Evolutionary conservation across 2,329 filamentous ascomycete species (phyloP), one percentile per base, ranked within the genome.

Genomic region (Alternaria ventricosa): DNA sequence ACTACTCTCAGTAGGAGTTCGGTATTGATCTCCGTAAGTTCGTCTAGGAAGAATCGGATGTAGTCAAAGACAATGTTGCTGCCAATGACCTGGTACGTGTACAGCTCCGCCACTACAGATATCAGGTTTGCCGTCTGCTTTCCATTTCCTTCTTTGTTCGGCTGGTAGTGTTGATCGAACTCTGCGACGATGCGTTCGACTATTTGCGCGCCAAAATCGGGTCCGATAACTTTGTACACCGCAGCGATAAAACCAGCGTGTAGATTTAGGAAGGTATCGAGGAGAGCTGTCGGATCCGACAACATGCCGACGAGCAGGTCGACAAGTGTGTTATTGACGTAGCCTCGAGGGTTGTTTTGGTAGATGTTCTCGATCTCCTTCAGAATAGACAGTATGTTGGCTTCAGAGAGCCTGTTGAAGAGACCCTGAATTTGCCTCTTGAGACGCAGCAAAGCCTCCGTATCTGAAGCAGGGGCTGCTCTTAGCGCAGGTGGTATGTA

Each of bases 321-420:
- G 4, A 94, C 88, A 2, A 98, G 83, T 0, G 89, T 90, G 1
- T 92, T 90, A 1, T 93, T 97, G 49, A 97, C 93, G 73, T 94
- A 89, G 65, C 96, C 93, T n/a, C 96, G 89, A 1, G 96, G 90
- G 70, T 97, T 89, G 45, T 90, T 89, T 58, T 90, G 87, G 77
- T 98, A 99, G 1, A 98, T 83, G 64, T 90, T 89, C 75, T 97
- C 93, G 30, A 97, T 86, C 18, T 96, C 92, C 46, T 87, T 87
- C 4, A 97, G 83, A 57, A 98, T 97, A 2, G 92, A 91, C 6
- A 97, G 80, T 66, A 99, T 85, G 71, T 96, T 98, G 41, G 93
- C 89, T 76, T 98, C 95, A 0, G 96, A 97, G 30, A 99, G 85
- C 75, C 95, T 91, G 79, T 99, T 99, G 75, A 99, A 87, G 18